Conservation (phyloP, 2,329 filamentous ascomycete genomes). For the Pseudogymnoascus pannorum region DNA sequence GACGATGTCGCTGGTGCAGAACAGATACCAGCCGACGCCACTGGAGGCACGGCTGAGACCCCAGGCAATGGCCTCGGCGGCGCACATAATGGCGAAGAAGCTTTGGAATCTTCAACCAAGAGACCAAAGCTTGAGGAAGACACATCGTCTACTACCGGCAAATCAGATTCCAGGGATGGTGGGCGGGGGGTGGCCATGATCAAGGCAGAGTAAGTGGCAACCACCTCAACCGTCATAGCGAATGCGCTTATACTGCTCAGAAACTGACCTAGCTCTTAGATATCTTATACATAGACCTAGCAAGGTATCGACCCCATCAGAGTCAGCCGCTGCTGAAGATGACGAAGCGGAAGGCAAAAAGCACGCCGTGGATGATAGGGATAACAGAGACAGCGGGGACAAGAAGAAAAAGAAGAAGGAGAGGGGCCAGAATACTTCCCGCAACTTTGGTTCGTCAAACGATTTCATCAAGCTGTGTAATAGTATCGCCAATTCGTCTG, state of each 20-base stretch:
- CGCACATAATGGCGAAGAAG: background rate
- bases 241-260: constrained; percentile 1
- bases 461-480: constrained; percentile 74
- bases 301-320: constrained; percentile 3
- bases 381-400: constrained; percentile 30
- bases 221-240: background rate
- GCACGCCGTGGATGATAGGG: constrained; percentile 34
- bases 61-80: constrained; percentile 3
- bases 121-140: constrained; percentile 46
- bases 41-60: constrained; percentile 3
- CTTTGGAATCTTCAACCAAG: constrained; percentile 44
- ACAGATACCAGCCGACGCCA: background rate
- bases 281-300: constrained; percentile 24
- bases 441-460: constrained; percentile 71
- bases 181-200: constrained; percentile 27
- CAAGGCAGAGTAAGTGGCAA: constrained; percentile 26
- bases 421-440: constrained; percentile 73
- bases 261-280: constrained; percentile 15
- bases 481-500: constrained; percentile 60
- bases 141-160: background rate
- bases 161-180: constrained; percentile 18
- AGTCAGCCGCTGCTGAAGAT: constrained; percentile 30
- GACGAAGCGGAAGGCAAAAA: constrained; percentile 51
- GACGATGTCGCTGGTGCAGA: background rate
- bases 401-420: constrained; percentile 52